Base-by-base conservation (phyloP, 2,329 filamentous ascomycete genomes). In the Trichothecium sympodiale region DNA sequence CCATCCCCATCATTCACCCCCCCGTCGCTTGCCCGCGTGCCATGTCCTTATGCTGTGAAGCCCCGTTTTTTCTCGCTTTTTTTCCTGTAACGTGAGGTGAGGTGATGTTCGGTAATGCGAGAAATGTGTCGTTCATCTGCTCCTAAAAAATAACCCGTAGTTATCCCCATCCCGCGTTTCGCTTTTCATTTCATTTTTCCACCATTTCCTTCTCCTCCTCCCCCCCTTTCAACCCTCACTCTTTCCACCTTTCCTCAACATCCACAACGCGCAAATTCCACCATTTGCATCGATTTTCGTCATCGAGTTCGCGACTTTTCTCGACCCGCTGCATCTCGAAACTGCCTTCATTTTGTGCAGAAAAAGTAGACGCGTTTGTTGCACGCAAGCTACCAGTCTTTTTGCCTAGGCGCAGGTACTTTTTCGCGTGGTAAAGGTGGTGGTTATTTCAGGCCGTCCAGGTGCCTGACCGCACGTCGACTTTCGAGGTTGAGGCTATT, bases 51-150 rank as follows among this genome's bases (percentile, higher is more conserved):
- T 25, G 10, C 10, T 6, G 6, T 25, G 20, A 25, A 25, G 64
- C 62, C 64, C 64, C 64, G 61, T 60, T 67, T 68, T 67, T 67
- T 54, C 54, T 51, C 41, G 52, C 49, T 46, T 46, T 39, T 43
- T 53, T 46, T 46, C 51, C 53, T 56, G 52, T 56, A 54, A 57
- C 58, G 10, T 25, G 20, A 25, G 20, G 20, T 25, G 20, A 25
- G 20, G 20, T 25, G 20, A 25, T 25, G 20, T 25, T 25, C 60
- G 58, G 59, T 57, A 56, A 53, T 60, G 57, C 29, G 29, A 62
- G 59, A 58, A 60, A 60, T 55, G 47, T 56, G 18, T 33, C 57
- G 44, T 48, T 32, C 46, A 48, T 54, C 52, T 53, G 16, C 17
- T 14, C 20, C 60, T 39, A 34, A 34, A 25, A 50, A 63, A 67